Evolutionary conservation across 2,329 filamentous ascomycete species (phyloP).

Genomic region (Didymella pomorum): DNA sequence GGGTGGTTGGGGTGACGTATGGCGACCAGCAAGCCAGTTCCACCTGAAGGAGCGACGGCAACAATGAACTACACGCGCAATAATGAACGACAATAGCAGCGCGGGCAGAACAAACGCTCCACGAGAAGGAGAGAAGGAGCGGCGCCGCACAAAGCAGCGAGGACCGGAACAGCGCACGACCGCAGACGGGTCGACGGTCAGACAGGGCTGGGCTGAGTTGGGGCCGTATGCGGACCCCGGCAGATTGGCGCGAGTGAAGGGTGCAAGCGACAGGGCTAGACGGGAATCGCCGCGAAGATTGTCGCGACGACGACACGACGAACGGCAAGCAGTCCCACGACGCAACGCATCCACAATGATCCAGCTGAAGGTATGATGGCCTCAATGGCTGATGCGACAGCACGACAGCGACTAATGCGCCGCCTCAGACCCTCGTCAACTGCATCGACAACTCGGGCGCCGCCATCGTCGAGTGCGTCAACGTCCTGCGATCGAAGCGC

Average conservation of each 20-base stretch:
- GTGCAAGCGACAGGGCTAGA: constrained; percentile 7
- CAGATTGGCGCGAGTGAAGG: constrained; percentile 20
- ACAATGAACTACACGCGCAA: constrained; percentile 22
- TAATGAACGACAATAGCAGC: constrained; percentile 29
- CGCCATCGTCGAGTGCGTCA: constrained; percentile 94
- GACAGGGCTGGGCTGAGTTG: constrained; percentile 29
- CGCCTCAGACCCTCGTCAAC: constrained; percentile 82
- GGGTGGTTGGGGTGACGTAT: constrained; percentile 47
- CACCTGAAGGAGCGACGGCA: constrained; percentile 24
- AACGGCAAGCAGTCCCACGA: constrained; percentile 7
- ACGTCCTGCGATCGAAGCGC: constrained; percentile 89
- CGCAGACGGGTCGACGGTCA: constrained; percentile 11
- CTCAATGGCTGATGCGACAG: constrained; percentile 9
- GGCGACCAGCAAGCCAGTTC: constrained; percentile 31
- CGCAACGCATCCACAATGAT: constrained; percentile 42
- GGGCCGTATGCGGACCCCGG: constrained; percentile 5
- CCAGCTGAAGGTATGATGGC: constrained; percentile 48
- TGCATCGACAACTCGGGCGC: constrained; percentile 99
- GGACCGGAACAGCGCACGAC: constrained; percentile 31
- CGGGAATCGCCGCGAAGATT: constrained; percentile 22
- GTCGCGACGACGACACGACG: constrained; percentile 15
- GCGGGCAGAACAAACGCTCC: constrained; percentile 5
- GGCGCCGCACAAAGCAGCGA: constrained; percentile 34
- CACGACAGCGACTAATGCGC: constrained; percentile 62
- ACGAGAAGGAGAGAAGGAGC: constrained; percentile 15